phyloP scores from a whole-genome alignment of 805 yeast species.

The Barnettozyma siamensis region DNA sequence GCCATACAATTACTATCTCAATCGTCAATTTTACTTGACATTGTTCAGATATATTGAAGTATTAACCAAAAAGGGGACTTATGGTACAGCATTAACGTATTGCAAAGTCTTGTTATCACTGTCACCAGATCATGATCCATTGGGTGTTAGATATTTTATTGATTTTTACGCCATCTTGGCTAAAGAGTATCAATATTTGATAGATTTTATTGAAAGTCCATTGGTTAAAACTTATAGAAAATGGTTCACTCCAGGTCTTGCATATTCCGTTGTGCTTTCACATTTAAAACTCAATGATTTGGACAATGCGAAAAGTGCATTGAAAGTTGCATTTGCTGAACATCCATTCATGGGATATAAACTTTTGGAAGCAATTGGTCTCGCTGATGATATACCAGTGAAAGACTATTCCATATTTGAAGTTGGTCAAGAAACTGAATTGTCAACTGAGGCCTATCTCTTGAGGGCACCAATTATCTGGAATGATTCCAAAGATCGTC shows the following conservation, averaged over 20 bases:
- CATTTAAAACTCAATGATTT: slow-evolving; percentile 37
- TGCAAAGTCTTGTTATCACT: slow-evolving; percentile 65
- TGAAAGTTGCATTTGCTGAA: slow-evolving; percentile 44
- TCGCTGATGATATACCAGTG: slow-evolving; percentile 26
- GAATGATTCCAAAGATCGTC: slow-evolving; percentile 41
- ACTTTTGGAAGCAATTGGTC: slow-evolving; percentile 43
- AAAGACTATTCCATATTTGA: slow-evolving; percentile 21
- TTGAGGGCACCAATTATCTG: slow-evolving; percentile 51
- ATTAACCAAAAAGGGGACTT: slow-evolving; percentile 72
- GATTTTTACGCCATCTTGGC: slow-evolving; percentile 71
- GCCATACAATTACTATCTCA: slow-evolving; percentile 70
- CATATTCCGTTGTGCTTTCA: slow-evolving; percentile 64
- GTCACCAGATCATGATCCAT: slow-evolving; percentile 75
- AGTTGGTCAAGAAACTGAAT: slow-evolving; percentile 25
- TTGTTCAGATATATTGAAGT: slow-evolving; percentile 66
- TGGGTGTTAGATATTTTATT: slow-evolving; percentile 77
- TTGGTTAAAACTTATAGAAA: slow-evolving; percentile 49
- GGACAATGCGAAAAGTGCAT: slow-evolving; percentile 40
- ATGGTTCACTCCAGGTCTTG: slow-evolving; percentile 72
- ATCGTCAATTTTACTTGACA: slow-evolving; percentile 71
- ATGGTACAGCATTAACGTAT: slow-evolving; percentile 69
- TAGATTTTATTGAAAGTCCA: slow-evolving; percentile 51
- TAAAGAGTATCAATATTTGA: slow-evolving; percentile 57
- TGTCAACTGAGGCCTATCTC: slow-evolving; percentile 53
- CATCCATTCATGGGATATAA: slow-evolving; percentile 55